Percentiles rank a stretch among this genome's conserved stretches.
Evolutionary conservation across 768 basidiomycete genomes (phyloP).

Genomic region (Austroboletus festivus): DNA sequence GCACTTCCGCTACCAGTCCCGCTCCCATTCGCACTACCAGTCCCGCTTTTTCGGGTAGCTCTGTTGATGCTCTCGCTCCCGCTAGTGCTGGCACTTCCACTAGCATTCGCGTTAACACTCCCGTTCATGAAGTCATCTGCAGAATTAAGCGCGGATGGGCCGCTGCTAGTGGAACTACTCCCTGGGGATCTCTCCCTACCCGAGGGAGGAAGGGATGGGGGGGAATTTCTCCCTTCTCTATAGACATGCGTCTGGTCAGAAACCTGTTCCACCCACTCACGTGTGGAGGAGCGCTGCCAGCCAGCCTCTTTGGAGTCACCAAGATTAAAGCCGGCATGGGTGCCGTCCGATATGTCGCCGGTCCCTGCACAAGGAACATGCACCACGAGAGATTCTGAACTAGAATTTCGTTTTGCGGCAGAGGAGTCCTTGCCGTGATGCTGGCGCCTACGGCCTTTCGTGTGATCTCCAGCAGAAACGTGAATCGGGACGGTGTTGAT

Average conservation of each 20-base stretch:
- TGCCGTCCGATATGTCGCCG: conserved; percentile 13
- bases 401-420: conserved; percentile 9
- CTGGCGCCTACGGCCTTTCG: conserved; percentile 16
- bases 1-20: conserved; percentile 9
- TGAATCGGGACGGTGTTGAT: conserved; percentile 26
- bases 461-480: conserved; percentile 28
- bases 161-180: conserved; percentile 25
- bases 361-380: conserved; percentile 27
- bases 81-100: conserved; percentile 8
- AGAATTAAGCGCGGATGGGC: conserved; percentile 22
- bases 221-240: conserved; percentile 2
- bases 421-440: not conserved
- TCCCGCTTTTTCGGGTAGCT: conserved; percentile 8
- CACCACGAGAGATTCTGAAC: conserved; percentile 26
- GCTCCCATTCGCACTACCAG: conserved; percentile 13
- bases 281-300: conserved; percentile 33
- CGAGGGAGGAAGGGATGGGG: conserved; percentile 5
- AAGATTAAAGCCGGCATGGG: conserved; percentile 13
- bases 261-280: conserved; percentile 47
- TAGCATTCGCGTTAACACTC: conserved; percentile 7
- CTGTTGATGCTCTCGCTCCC: conserved; percentile 7
- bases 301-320: conserved; percentile 19
- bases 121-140: conserved; percentile 22
- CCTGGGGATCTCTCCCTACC: conserved; percentile 24
- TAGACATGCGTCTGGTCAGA: conserved; percentile 29